These are phyloP conservation scores for Coriolopsis trogii DNA, from an alignment of 1,284 basidiomycete genomes.

Conservation along the genomic window DNA sequence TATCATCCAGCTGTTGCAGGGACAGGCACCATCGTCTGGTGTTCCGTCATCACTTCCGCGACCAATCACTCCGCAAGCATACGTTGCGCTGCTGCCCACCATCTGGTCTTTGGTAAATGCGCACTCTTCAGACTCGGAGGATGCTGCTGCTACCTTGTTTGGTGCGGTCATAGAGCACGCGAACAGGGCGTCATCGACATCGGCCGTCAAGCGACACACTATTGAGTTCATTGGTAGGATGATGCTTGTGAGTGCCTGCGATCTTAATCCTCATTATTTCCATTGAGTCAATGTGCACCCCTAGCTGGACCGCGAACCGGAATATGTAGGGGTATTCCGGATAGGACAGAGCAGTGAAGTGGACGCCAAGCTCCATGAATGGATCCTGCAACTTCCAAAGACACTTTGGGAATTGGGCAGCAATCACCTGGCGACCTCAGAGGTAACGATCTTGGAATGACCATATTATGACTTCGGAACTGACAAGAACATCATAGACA, in stretches of 20 bases:
- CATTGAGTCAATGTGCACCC: not conserved
- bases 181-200: slow-evolving; percentile 54
- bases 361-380: slow-evolving; percentile 52
- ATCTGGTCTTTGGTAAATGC: slow-evolving; percentile 81
- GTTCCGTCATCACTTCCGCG: slow-evolving; percentile 42
- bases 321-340: slow-evolving; percentile 56
- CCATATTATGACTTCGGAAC: not conserved
- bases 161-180: slow-evolving; percentile 62
- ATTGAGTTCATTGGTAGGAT: slow-evolving; percentile 75
- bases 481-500: slow-evolving; percentile 38
- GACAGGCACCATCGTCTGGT: slow-evolving; percentile 47
- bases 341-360: slow-evolving; percentile 37
- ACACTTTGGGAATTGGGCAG: slow-evolving; percentile 82
- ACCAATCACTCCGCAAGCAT: slow-evolving; percentile 60
- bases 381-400: slow-evolving; percentile 73
- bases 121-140: slow-evolving; percentile 24
- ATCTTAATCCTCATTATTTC: not conserved
- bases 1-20: slow-evolving; percentile 66
- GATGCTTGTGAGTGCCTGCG: slow-evolving; percentile 53
- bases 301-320: slow-evolving; percentile 65
- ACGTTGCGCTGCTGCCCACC: slow-evolving; percentile 76
- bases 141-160: slow-evolving; percentile 44
- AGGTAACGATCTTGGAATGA: slow-evolving; percentile 43
- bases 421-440: slow-evolving; percentile 55
- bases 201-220: slow-evolving; percentile 62